Evolutionary conservation across 192 early-diverging fungal species (phyloP), one percentile per base, ranked within the genome.

Genomic region (Linnemannia exigua): DNA sequence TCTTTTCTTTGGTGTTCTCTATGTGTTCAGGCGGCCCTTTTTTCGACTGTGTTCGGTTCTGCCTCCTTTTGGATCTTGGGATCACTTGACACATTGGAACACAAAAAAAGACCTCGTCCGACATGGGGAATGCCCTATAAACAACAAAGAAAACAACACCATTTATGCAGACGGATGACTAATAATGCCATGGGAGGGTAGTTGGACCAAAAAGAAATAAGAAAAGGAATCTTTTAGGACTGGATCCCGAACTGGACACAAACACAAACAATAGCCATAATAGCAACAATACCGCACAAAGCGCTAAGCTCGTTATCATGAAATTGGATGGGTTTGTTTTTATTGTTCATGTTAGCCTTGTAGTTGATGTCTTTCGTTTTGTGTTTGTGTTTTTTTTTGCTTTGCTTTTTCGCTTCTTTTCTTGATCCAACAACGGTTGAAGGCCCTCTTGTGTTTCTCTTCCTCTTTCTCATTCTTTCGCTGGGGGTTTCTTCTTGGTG

Each of bases 41-140:
- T 31, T 58, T 58, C 52, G 58, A 33, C 58, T 31, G 58, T 63
- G 58, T 63, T 63, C 58, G 58, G 58, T 63, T 63, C 28, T 63
- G 58, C 58, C 58, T 31, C 12, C 9, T 33, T 63, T 63, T 63
- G 58, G 58, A 31, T 63, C 25, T 31, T 33, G 58, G 58, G 58
- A 63, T 63, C 58, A 63, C 58, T 63, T 63, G 58, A 63, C 28
- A 3, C 28, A 31, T 63, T 44, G 41, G 58, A 16, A 48, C 20
- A 72, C 25, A 72, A 72, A 73, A 54, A 52, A 74, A 74, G n/a
- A 71, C 37, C 19, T 54, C n/a, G 71, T 47, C 47, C 71, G n/a
- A 48, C 71, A 72, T 47, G 54, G 28, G 46, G 75, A 70, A 77
- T 77, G 76, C 33, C 20, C 67, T 68, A 5, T 22, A 19, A 22